phyloP scores from a whole-genome alignment of 2,329 filamentous ascomycete species.

The Alternaria dauci region DNA sequence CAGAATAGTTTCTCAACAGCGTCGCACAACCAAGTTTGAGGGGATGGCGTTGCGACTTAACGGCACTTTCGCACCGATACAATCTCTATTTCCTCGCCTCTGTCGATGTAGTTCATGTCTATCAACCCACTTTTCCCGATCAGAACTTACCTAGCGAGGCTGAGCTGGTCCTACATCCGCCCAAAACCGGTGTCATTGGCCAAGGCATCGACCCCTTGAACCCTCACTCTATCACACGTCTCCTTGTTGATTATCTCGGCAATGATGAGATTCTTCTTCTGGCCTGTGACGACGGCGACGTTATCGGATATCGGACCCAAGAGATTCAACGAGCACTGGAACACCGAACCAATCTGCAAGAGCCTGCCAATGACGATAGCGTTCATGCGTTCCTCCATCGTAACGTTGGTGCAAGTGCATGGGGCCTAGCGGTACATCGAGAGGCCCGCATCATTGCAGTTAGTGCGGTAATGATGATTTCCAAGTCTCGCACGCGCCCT shows the following conservation, averaged over 20 bases:
- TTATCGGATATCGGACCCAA: slow-evolving; percentile 52
- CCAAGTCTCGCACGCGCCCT: background rate
- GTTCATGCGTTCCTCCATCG: slow-evolving; percentile 72
- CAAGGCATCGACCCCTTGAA: slow-evolving; percentile 44
- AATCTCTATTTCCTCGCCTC: slow-evolving; percentile 62
- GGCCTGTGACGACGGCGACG: slow-evolving; percentile 66
- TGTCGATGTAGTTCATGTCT: slow-evolving; percentile 52
- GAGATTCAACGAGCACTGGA: slow-evolving; percentile 39
- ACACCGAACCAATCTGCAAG: slow-evolving; percentile 7
- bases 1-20: slow-evolving; percentile 21
- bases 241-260: slow-evolving; percentile 56
- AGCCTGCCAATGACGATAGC: slow-evolving; percentile 52
- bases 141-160: slow-evolving; percentile 51
- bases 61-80: slow-evolving; percentile 55
- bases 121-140: slow-evolving; percentile 54
- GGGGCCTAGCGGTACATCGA: slow-evolving; percentile 86
- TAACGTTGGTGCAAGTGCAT: slow-evolving; percentile 81
- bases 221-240: slow-evolving; percentile 56
- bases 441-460: slow-evolving; percentile 86
- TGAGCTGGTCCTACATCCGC: slow-evolving; percentile 51
- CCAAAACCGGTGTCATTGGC: slow-evolving; percentile 39
- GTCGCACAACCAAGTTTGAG: slow-evolving; percentile 33
- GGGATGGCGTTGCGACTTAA: slow-evolving; percentile 56
- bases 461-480: slow-evolving; percentile 60
- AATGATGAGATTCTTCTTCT: slow-evolving; percentile 60